Evolutionary conservation across 257 asterid species (phyloP).

Genomic region (Catharanthus roseus): DNA sequence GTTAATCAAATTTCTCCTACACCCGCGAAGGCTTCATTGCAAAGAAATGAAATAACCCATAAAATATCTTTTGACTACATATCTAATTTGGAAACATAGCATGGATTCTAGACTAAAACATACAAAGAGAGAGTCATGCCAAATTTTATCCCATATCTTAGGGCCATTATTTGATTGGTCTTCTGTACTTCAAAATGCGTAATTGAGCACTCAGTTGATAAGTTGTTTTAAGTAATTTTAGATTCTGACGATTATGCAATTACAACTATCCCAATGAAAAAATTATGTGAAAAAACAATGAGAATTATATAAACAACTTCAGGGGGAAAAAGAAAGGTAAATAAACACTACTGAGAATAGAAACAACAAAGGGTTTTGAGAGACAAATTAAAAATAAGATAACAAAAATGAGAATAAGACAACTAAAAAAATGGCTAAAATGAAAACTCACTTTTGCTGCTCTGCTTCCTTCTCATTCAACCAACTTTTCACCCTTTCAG

Average conservation of each 20-base stretch:
- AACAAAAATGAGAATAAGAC: background rate
- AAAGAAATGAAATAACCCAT: background rate
- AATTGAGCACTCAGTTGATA: too few species aligned
- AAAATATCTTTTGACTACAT: background rate
- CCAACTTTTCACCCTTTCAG: conserved; percentile 82
- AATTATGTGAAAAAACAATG: background rate
- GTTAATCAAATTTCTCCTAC: background rate
- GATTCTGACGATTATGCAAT: background rate
- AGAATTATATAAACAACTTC: background rate
- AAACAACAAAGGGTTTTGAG: background rate
- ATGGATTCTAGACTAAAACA: background rate
- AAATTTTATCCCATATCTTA: background rate
- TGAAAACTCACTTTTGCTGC: conserved; percentile 70
- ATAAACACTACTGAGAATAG: background rate
- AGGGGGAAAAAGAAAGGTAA: too few species aligned
- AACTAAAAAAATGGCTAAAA: background rate
- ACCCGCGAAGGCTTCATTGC: background rate
- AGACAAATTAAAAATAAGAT: background rate
- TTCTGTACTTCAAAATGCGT: background rate
- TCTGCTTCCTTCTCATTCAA: conserved; percentile 73
- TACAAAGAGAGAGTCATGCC: background rate
- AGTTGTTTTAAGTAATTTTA: too few species aligned
- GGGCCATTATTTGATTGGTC: background rate
- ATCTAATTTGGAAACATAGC: background rate
- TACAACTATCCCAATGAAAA: background rate